These are phyloP conservation scores for Candida pseudofarinosa DNA, from an alignment of 805 yeast genomes.

Conservation along the genomic window DNA sequence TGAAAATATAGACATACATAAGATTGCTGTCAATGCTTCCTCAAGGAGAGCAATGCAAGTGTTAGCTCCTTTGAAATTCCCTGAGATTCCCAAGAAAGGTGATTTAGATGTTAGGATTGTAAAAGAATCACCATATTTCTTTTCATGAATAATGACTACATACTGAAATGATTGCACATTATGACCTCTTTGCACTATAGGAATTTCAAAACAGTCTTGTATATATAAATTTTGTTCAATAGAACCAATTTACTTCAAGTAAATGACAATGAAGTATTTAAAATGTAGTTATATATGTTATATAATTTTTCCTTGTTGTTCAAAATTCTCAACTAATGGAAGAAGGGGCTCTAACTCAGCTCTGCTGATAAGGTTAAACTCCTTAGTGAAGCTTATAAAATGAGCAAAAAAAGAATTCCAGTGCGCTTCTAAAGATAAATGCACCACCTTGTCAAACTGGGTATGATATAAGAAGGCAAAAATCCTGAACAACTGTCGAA, in stretches of 20 bases:
- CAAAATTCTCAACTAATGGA: conserved; percentile 74
- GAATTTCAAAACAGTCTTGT: not conserved
- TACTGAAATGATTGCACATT: not conserved
- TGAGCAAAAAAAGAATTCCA: conserved; percentile 98
- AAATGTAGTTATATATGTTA: conserved; percentile 12
- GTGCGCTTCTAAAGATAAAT: conserved; percentile 89
- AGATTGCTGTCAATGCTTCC: conserved; percentile 17
- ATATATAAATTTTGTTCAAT: not conserved
- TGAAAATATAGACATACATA: conserved; percentile 25
- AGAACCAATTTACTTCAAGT: not conserved
- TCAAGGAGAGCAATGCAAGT: conserved; percentile 35
- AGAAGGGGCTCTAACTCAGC: conserved; percentile 75
- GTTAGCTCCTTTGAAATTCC: conserved; percentile 65
- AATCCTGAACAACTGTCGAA: conserved; percentile 88
- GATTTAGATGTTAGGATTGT: conserved; percentile 75
- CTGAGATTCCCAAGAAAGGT: conserved; percentile 75
- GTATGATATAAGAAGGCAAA: conserved; percentile 94
- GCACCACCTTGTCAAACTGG: conserved; percentile 92
- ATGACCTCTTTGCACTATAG: not conserved
- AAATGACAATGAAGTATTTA: not conserved
- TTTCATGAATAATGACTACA: conserved; percentile 32
- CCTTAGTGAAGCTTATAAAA: conserved; percentile 80
- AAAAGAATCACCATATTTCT: conserved; percentile 75
- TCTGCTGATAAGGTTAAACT: conserved; percentile 75
- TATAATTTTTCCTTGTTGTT: conserved; percentile 78